phyloP scores from a whole-genome alignment of 441 rosid species.

The Croton setiger region DNA sequence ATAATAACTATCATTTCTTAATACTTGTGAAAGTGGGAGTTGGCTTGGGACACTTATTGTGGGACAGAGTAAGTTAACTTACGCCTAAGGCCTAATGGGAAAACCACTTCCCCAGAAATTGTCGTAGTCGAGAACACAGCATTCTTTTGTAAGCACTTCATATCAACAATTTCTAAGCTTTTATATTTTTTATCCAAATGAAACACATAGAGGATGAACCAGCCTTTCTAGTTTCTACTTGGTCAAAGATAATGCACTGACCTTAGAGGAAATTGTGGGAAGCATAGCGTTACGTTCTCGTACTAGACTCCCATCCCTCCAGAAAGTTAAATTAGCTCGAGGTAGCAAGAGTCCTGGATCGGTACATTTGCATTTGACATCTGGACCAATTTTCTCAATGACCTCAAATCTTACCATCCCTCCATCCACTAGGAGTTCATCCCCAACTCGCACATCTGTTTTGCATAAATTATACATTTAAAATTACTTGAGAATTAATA shows the following conservation, averaged over 20 bases:
- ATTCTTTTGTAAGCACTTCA: neutral
- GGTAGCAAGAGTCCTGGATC: constrained; percentile 95
- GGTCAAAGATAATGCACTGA: constrained; percentile 18
- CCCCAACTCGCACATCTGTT: constrained; percentile 82
- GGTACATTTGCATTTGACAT: constrained; percentile 84
- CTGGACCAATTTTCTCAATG: constrained; percentile 91
- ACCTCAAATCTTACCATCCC: constrained; percentile 99
- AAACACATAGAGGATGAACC: neutral
- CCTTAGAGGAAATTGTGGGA: constrained; percentile 96
- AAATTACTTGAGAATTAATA: constrained; percentile 4
- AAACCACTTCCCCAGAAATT: neutral
- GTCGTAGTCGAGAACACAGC: neutral
- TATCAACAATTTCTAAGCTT: neutral
- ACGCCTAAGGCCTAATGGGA: neutral
- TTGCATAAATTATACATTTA: constrained; percentile 12
- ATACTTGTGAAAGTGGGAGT: too few species aligned
- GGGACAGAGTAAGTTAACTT: too few species aligned
- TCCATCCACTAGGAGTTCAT: constrained; percentile 94
- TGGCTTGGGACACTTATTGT: too few species aligned
- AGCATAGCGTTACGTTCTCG: constrained; percentile 94
- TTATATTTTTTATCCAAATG: neutral
- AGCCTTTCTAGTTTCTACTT: neutral
- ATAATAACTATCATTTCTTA: too few species aligned
- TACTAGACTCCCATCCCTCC: constrained; percentile 94
- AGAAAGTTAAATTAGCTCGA: constrained; percentile 90